Conservation (phyloP, 176 grass and related monocot species). For the Eleusine coracana region DNA sequence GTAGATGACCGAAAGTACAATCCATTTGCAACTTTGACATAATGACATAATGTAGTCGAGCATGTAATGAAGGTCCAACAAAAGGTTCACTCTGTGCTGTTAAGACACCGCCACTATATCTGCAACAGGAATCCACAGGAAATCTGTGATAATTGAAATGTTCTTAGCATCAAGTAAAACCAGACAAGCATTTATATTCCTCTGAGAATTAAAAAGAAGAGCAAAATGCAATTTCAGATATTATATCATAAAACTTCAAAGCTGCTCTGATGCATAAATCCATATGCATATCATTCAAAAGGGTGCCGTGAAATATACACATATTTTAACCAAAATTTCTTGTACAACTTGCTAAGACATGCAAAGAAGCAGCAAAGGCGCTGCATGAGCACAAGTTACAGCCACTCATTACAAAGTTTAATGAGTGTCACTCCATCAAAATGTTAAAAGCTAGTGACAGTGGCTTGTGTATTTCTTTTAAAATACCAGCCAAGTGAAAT, state of each 20-base stretch:
- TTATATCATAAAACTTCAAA: background rate
- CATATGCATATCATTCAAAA: background rate
- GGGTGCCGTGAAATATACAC: slow-evolving; percentile 29
- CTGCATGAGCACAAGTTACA: background rate
- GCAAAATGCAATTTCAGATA: background rate
- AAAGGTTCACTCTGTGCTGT: background rate
- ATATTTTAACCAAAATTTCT: slow-evolving; percentile 44
- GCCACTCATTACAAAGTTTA: slow-evolving; percentile 15
- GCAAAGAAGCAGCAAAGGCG: slow-evolving; percentile 13
- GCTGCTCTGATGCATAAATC: background rate
- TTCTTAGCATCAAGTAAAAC: background rate
- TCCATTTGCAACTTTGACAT: background rate
- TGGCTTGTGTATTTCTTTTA: slow-evolving; percentile 18
- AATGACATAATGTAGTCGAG: background rate
- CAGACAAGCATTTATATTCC: background rate
- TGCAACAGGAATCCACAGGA: background rate
- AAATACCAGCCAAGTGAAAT: slow-evolving; percentile 20
- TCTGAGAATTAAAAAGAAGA: background rate
- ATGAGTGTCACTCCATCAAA: slow-evolving; percentile 37
- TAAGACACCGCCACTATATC: background rate
- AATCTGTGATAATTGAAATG: background rate
- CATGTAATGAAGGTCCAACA: background rate
- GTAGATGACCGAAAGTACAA: background rate
- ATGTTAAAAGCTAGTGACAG: background rate
- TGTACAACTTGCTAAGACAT: slow-evolving; percentile 43